Evolutionary conservation across 2,329 filamentous ascomycete species (phyloP), one percentile per base, ranked within the genome.

Genomic region (Ceratocystis destructans): DNA sequence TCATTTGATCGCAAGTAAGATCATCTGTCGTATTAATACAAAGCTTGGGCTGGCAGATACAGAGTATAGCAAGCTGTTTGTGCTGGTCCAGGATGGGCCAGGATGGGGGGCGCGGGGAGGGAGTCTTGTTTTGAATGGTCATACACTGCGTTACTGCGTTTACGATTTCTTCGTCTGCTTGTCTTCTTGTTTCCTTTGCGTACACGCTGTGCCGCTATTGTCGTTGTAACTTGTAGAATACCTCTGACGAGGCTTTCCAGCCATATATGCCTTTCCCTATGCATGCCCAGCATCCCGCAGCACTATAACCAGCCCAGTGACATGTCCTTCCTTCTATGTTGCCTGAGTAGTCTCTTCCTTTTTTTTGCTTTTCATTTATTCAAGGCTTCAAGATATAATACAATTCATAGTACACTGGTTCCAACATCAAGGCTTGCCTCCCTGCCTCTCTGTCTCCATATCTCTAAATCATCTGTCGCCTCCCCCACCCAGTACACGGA

Each of bases 401-500:
- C 61, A 63, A 55, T 66, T 66, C 59, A 66, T 63, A 66, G 57
- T 66, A 66, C 59, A 63, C 46, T 64, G 59, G 48, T 37, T 59
- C 15, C 55, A 59, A 59, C 12, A 59, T 37, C 55, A n/a, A 37
- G 55, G 28, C 28, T 15, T 59, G 25, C 33, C 55, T 37, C 28
- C 17, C 41, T 50, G 25, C 61, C 44, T 17, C 22, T n/a, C 25
- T 63, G 22, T 41, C 48, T 65, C 22, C 8, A n/a, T 45, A 48
- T 45, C 33, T 55, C 3, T 57, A n/a, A 33, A 5, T 55, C 7
- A 48, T 45, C 31, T 37, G n/a, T 67, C 22, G 20, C 41, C 28
- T 31, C 25, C 37, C 25, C 5, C 33, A 41, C 25, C 5, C 33
- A 41, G 3, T 7, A 62, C 59, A 41, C 6, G 20, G 7, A 46